Conservation (phyloP, 1,284 basidiomycete genomes). For the Stereum hirsutum region DNA sequence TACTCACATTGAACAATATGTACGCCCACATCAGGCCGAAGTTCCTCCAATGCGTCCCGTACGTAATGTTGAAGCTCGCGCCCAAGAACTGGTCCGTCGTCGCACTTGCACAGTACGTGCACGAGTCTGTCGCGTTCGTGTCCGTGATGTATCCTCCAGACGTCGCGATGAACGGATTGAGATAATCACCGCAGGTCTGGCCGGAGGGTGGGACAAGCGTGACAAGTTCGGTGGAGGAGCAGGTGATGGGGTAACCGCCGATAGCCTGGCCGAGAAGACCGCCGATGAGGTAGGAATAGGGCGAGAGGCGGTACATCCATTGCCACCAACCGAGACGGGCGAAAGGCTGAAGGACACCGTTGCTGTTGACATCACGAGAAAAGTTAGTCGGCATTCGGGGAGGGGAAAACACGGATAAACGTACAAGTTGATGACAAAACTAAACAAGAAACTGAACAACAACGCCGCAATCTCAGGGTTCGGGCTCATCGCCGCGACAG, state of each 20-base stretch:
- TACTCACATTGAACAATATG: conserved; percentile 52
- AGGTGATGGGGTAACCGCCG: conserved; percentile 33
- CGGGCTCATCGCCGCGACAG: conserved; percentile 58
- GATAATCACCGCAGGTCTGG: conserved; percentile 54
- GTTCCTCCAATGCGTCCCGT: conserved; percentile 50
- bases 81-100: conserved; percentile 53
- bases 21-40: conserved; percentile 57
- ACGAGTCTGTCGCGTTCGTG: conserved; percentile 40
- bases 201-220: conserved; percentile 48
- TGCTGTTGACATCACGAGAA: conserved; percentile 24
- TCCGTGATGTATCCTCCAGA: conserved; percentile 63
- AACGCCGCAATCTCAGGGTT: conserved; percentile 58
- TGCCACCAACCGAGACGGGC: conserved; percentile 66
- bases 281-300: conserved; percentile 65
- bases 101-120: conserved; percentile 43
- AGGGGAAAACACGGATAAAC: conserved; percentile 13
- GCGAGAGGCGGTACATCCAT: conserved; percentile 78
- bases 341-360: conserved; percentile 63
- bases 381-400: too few relatives aligned
- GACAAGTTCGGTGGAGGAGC: conserved; percentile 32
- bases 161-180: conserved; percentile 40
- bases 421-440: conserved; percentile 56
- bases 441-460: conserved; percentile 54
- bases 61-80: conserved; percentile 42
- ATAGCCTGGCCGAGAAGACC: conserved; percentile 39